These are phyloP conservation scores for Ceratocystis alfenasii DNA, from an alignment of 2,329 filamentous ascomycete genomes.

Conservation along the genomic window DNA sequence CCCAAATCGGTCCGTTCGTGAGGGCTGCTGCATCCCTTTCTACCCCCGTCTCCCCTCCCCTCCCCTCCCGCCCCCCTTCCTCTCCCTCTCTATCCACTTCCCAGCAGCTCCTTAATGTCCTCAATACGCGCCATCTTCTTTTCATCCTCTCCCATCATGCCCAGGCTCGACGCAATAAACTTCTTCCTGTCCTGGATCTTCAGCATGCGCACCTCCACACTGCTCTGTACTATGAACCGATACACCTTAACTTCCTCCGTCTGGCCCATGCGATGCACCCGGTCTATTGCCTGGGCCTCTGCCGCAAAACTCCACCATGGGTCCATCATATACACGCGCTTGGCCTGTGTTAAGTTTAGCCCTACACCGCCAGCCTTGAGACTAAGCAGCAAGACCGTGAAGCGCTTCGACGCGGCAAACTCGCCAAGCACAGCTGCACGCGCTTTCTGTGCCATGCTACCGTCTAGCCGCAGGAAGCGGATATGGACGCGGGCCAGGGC, in stretches of 20 bases:
- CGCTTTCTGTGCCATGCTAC: constrained; percentile 74
- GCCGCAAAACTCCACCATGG: constrained; percentile 98
- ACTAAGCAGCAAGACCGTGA: constrained; percentile 68
- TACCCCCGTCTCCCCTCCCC: neutral
- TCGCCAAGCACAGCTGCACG: constrained; percentile 65
- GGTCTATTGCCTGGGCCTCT: constrained; percentile 93
- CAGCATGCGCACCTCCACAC: constrained; percentile 92
- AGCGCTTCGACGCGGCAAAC: constrained; percentile 49
- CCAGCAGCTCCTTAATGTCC: constrained; percentile 79
- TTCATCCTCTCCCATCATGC: constrained; percentile 91
- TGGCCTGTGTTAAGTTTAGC: constrained; percentile 79
- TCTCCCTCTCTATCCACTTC: neutral
- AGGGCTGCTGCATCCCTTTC: neutral
- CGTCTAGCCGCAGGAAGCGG: constrained; percentile 76
- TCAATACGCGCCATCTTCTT: constrained; percentile 83
- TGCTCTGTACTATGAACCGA: constrained; percentile 78
- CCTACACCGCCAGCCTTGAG: constrained; percentile 87
- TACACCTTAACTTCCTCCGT: constrained; percentile 72
- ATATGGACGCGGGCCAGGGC: constrained; percentile 63
- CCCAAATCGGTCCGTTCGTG: no score
- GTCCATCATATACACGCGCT: constrained; percentile 96
- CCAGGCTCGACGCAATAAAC: constrained; percentile 86
- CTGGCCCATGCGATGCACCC: constrained; percentile 94
- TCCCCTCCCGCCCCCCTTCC: neutral
- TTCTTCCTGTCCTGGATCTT: constrained; percentile 90